phyloP scores from a whole-genome alignment of 2,329 filamentous ascomycete genomes.

The Chrysoporthe puriensis region DNA sequence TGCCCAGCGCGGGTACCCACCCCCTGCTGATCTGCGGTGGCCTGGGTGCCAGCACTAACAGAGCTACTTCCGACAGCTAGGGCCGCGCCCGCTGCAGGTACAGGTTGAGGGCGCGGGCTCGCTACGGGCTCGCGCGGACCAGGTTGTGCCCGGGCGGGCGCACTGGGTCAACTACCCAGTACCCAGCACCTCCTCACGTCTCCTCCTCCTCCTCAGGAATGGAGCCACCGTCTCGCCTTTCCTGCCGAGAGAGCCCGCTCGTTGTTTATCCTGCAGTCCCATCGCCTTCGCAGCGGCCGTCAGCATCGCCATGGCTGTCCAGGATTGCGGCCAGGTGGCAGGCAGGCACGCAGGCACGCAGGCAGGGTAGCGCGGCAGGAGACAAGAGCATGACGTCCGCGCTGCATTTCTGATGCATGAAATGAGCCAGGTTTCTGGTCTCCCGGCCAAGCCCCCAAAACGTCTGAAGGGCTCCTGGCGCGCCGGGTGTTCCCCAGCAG shows the following conservation, averaged over 20 bases:
- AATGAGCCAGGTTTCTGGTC: slow-evolving; percentile 14
- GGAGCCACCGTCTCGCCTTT: background rate
- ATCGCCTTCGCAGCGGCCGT: background rate
- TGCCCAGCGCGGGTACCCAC: background rate
- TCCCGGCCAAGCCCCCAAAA: slow-evolving; percentile 4
- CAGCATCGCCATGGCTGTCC: background rate
- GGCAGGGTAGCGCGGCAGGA: background rate
- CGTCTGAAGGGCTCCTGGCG: background rate
- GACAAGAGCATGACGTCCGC: slow-evolving; percentile 11
- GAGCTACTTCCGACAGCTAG: background rate
- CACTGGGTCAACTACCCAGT: no score
- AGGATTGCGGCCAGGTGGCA: background rate
- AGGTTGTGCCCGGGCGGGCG: no score
- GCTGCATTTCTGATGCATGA: slow-evolving; percentile 17
- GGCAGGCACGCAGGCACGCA: no score
- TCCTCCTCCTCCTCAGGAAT: background rate
- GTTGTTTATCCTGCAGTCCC: background rate
- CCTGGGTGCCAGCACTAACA: background rate
- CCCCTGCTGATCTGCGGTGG: background rate
- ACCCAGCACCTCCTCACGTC: no score
- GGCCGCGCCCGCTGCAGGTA: slow-evolving; percentile 24
- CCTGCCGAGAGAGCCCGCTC: background rate
- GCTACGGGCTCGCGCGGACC: background rate
- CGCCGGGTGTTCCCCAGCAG: slow-evolving; percentile 2
- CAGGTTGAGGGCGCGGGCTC: slow-evolving; percentile 4